Conservation (phyloP, 306 rosid genomes). For the Cucumis sativus region Cucumber_9930_V3 NC_026658.2:18020001-18020500, state of each 20-base stretch:
- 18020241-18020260: slow-evolving; percentile 19
- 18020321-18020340: slow-evolving; percentile 37
- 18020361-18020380: slow-evolving; percentile 62
- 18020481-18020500: slow-evolving; percentile 82
- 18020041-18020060: not conserved
- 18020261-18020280: slow-evolving; percentile 75
- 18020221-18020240: not conserved
- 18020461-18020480: slow-evolving; percentile 91
- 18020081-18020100: not conserved
- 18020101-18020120: not conserved
- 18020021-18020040: not conserved
- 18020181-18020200: slow-evolving; percentile 5
- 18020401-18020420: slow-evolving; percentile 14
- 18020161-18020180: not conserved
- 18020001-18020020: not conserved
- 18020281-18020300: slow-evolving; percentile 62
- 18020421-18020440: slow-evolving; percentile 5
- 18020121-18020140: not conserved
- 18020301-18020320: slow-evolving; percentile 37
- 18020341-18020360: slow-evolving; percentile 48
- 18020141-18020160: not conserved
- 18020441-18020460: slow-evolving; percentile 31
- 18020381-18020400: slow-evolving; percentile 28
- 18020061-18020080: not conserved
- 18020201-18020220: not conserved